Percentiles rank a stretch among this genome's conserved stretches.
These are phyloP conservation scores for Fusarium mexicanum DNA, from an alignment of 2,329 filamentous ascomycete genomes.

Conservation along the genomic window DNA sequence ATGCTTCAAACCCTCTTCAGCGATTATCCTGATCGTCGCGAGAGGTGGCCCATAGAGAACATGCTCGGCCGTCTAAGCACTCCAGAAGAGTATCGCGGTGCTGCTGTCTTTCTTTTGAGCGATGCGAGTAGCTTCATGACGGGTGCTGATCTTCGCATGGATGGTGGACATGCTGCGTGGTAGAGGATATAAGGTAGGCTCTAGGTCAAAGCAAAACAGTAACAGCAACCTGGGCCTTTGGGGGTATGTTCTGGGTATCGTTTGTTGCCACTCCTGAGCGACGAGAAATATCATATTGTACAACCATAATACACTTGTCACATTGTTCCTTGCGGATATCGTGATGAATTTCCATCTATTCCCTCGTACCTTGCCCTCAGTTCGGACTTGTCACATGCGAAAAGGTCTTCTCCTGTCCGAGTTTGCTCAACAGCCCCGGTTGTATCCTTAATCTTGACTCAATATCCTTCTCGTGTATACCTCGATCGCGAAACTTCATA, in stretches of 20 bases:
- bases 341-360: background rate
- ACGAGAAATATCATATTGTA: constrained; percentile 26
- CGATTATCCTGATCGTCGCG: constrained; percentile 73
- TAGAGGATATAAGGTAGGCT: constrained; percentile 43
- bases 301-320: constrained; percentile 23
- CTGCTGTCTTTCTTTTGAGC: constrained; percentile 77
- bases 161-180: constrained; percentile 75
- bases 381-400: constrained; percentile 47
- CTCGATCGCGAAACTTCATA: constrained; percentile 55
- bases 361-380: constrained; percentile 3
- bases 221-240: background rate
- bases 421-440: constrained; percentile 54
- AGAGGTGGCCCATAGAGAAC: constrained; percentile 83
- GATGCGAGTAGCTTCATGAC: constrained; percentile 81
- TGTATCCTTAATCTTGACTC: constrained; percentile 58
- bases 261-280: constrained; percentile 12
- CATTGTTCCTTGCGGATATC: background rate
- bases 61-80: constrained; percentile 78
- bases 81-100: constrained; percentile 76
- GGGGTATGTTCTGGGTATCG: constrained; percentile 23
- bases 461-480: constrained; percentile 52
- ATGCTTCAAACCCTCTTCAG: constrained; percentile 87
- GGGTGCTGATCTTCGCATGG: constrained; percentile 74
- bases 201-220: background rate
- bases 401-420: constrained; percentile 56